Conservation (phyloP, 306 rosid species). For the Cucumis hystrix region DNA sequence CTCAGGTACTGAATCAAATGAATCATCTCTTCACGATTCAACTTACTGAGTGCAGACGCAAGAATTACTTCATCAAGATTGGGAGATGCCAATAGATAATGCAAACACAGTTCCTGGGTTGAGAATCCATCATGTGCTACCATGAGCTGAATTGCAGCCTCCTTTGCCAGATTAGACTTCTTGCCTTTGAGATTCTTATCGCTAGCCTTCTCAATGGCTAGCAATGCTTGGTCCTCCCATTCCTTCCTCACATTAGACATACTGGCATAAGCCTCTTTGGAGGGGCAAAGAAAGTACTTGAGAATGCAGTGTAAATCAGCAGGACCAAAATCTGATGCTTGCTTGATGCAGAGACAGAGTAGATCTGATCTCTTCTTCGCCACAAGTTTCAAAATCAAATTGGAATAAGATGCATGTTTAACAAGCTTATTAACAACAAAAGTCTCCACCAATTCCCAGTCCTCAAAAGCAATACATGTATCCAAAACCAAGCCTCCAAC, state of each 20-base stretch:
- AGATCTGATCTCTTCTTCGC: conserved; percentile 47
- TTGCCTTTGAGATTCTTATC: conserved; percentile 22
- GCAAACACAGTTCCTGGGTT: conserved; percentile 52
- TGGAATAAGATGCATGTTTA: conserved; percentile 29
- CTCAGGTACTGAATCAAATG: conserved; percentile 51
- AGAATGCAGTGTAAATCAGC: conserved; percentile 47
- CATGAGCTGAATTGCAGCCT: conserved; percentile 71
- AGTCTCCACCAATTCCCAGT: conserved; percentile 62
- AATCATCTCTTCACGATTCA: conserved; percentile 51
- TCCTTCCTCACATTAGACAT: conserved; percentile 47
- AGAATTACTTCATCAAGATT: conserved; percentile 40
- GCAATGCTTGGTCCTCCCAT: conserved; percentile 64
- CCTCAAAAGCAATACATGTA: conserved; percentile 42
- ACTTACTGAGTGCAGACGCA: conserved; percentile 41
- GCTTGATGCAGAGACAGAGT: conserved; percentile 52
- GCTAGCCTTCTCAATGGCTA: conserved; percentile 37
- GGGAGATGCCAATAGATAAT: conserved; percentile 56
- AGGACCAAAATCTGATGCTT: conserved; percentile 45
- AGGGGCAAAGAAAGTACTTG: conserved; percentile 56
- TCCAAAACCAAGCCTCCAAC: conserved; percentile 55
- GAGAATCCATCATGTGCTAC: conserved; percentile 65
- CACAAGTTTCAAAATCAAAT: conserved; percentile 33
- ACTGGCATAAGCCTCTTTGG: conserved; percentile 25
- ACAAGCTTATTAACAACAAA: conserved; percentile 43
- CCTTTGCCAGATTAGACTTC: conserved; percentile 35